Percentiles rank a stretch among this genome's conserved stretches.
phyloP scores from a whole-genome alignment of 306 rosid species.

The Gynostemma pentaphyllum region DNA sequence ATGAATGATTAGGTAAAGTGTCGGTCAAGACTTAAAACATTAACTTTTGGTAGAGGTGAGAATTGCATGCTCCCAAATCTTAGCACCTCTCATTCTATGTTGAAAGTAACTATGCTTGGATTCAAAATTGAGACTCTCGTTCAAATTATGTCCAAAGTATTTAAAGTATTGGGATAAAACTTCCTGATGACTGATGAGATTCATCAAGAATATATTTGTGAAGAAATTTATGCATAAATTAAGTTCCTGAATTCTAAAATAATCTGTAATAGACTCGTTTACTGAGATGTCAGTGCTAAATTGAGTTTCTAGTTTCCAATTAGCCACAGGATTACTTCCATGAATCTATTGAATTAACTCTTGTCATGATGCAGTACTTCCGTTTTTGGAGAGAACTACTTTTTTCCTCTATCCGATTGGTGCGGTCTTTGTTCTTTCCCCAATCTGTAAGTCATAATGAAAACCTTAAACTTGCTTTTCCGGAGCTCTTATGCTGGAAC shows the following conservation, averaged over 20 bases:
- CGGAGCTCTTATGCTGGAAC: conserved; percentile 16
- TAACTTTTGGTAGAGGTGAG: background rate
- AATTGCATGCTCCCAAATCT: background rate
- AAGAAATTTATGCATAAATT: background rate
- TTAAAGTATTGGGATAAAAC: background rate
- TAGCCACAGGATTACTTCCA: background rate
- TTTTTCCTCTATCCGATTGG: conserved; percentile 93
- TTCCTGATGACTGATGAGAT: background rate
- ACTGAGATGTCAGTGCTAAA: background rate
- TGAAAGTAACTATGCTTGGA: no score
- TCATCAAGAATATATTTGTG: background rate
- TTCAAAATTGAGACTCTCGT: background rate
- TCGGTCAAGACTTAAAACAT: background rate
- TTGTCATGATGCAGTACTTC: conserved; percentile 61
- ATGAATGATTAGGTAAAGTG: background rate
- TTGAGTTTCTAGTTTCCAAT: background rate
- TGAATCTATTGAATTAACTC: conserved; percentile 5
- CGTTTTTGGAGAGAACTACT: conserved; percentile 92
- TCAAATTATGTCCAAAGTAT: background rate
- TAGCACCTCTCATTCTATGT: background rate
- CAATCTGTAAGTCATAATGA: conserved; percentile 68
- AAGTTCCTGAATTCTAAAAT: background rate
- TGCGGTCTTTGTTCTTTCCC: conserved; percentile 74
- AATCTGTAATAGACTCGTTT: background rate
- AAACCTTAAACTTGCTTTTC: conserved; percentile 14